These are phyloP conservation scores for Cyclocybe aegerita DNA, from an alignment of 768 basidiomycete genomes.

Conservation along the genomic window DNA sequence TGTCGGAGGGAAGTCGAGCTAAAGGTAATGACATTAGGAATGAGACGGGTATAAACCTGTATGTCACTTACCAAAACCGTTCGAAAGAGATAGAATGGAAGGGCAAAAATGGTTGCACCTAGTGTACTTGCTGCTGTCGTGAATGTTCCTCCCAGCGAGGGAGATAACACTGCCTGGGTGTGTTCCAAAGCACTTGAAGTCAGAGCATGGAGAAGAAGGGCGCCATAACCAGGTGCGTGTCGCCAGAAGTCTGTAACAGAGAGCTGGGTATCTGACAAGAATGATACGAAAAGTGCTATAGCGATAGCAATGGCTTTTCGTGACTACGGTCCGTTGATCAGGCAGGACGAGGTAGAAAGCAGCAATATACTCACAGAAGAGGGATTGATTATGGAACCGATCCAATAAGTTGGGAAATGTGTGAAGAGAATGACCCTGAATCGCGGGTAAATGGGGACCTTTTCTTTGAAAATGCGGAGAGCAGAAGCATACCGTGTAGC, in stretches of 20 bases:
- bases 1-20: constrained; percentile 51
- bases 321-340: constrained; percentile 33
- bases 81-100: constrained; percentile 65
- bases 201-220: constrained; percentile 57
- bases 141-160: constrained; percentile 56
- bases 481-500: constrained; percentile 55
- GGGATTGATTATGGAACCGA: constrained; percentile 49
- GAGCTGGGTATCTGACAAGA: constrained; percentile 54
- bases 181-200: constrained; percentile 64
- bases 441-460: background rate
- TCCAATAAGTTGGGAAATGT: constrained; percentile 71
- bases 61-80: constrained; percentile 51
- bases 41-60: background rate
- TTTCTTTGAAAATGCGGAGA: background rate
- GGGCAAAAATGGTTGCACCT: constrained; percentile 60
- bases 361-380: constrained; percentile 40
- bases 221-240: constrained; percentile 64
- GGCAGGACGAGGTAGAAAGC: background rate
- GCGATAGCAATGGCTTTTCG: constrained; percentile 47
- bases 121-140: constrained; percentile 55
- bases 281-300: constrained; percentile 51
- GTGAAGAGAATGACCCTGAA: constrained; percentile 66
- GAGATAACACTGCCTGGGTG: constrained; percentile 54
- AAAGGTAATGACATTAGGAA: constrained; percentile 9
- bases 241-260: constrained; percentile 39